phyloP scores from a whole-genome alignment of 177 flowering plant species.

The Vitis hybrid region DNA sequence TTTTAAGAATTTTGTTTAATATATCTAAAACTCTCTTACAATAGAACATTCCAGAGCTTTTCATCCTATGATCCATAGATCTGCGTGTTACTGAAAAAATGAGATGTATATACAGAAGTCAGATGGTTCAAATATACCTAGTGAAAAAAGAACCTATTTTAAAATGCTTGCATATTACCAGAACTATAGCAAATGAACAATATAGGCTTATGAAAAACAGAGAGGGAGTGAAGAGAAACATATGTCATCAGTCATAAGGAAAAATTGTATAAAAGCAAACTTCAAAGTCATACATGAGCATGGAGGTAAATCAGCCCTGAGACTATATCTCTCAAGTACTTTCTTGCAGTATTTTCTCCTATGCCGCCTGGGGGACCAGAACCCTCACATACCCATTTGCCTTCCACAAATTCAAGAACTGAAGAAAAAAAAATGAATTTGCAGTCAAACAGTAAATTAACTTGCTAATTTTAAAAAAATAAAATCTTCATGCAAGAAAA shows the following conservation, averaged over 20 bases:
- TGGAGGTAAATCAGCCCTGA: slow-evolving; percentile 94
- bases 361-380: slow-evolving; percentile 62
- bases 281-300: slow-evolving; percentile 65
- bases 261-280: neutral
- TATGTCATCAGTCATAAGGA: neutral
- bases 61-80: no score
- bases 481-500: neutral
- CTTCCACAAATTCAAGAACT: slow-evolving; percentile 97
- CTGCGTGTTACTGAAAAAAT: no score
- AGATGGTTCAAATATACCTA: no score
- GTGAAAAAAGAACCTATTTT: no score
- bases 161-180: no score
- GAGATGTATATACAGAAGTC: no score
- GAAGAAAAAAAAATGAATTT: slow-evolving; percentile 12
- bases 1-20: no score
- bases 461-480: neutral
- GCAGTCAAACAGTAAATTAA: neutral
- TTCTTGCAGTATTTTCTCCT: slow-evolving; percentile 66
- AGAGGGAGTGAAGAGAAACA: neutral
- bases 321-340: slow-evolving; percentile 80
- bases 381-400: slow-evolving; percentile 76
- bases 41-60: no score
- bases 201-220: neutral
- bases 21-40: no score
- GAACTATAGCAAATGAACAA: no score